These are phyloP conservation scores for Larix kaempferi DNA, from an alignment of 75 land plant species.

Conservation along the genomic window DNA sequence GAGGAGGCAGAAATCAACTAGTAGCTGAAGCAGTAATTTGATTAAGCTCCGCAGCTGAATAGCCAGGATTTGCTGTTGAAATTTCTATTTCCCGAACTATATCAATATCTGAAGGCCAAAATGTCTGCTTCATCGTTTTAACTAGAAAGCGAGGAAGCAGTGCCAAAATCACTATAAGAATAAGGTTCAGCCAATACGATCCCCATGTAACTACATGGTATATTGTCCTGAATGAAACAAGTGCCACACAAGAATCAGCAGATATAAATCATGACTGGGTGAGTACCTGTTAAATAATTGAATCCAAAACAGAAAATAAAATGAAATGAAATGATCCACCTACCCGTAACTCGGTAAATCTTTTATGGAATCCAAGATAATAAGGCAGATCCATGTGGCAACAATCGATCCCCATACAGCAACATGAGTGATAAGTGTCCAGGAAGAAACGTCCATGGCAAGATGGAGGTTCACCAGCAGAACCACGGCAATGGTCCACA, in stretches of 20 bases:
- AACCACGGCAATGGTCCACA: conserved; percentile 87
- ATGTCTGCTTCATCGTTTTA: conserved; percentile 53
- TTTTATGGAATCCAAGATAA: conserved; percentile 60
- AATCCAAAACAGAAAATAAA: conserved; percentile 5
- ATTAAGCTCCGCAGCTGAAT: conserved; percentile 6
- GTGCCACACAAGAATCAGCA: conserved; percentile 2
- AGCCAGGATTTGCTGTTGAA: conserved; percentile 14
- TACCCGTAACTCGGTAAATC: conserved; percentile 67
- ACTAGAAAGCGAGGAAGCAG: conserved; percentile 76
- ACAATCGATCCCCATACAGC: conserved; percentile 80
- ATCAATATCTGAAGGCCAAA: conserved; percentile 83
- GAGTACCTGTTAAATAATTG: background rate
- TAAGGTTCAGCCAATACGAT: conserved; percentile 68
- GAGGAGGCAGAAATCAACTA: too few species aligned
- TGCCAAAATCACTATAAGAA: conserved; percentile 53
- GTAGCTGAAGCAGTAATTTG: background rate
- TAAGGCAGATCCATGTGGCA: conserved; percentile 53
- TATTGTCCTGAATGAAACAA: conserved; percentile 56
- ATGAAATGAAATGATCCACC: conserved; percentile 16
- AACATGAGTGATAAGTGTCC: conserved; percentile 63
- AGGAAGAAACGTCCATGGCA: conserved; percentile 73
- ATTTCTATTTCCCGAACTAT: conserved; percentile 76
- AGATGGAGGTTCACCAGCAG: conserved; percentile 74
- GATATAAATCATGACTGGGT: too few species aligned
- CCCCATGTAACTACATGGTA: conserved; percentile 47